phyloP scores from a whole-genome alignment of 164 flowering plant genomes.

The Berberis vulgaris region DNA sequence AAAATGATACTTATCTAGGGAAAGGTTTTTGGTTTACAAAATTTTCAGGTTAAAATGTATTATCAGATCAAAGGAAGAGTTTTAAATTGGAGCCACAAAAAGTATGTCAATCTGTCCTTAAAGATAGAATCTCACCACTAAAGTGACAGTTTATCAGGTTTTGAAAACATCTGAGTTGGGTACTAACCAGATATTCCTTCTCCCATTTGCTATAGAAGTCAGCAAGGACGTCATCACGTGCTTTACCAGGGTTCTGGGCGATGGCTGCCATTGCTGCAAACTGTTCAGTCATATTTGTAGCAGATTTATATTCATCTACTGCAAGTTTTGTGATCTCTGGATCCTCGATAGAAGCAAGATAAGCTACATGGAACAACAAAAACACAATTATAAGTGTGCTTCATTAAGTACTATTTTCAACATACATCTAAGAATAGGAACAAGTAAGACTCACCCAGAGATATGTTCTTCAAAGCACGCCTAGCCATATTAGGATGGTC shows the following conservation, averaged over 20 bases:
- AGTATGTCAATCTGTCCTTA: too few relatives aligned
- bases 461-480: constrained; percentile 76
- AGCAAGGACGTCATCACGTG: constrained; percentile 67
- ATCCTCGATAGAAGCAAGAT: constrained; percentile 70
- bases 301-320: constrained; percentile 62
- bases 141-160: background rate
- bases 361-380: constrained; percentile 32
- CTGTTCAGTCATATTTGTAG: constrained; percentile 94
- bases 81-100: too few relatives aligned
- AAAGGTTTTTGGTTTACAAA: too few relatives aligned
- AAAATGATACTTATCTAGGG: too few relatives aligned
- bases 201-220: constrained; percentile 95
- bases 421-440: too few relatives aligned
- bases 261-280: constrained; percentile 86
- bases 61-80: too few relatives aligned
- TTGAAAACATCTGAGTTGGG: background rate
- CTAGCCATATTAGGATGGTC: constrained; percentile 77
- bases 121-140: too few relatives aligned
- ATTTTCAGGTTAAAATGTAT: too few relatives aligned
- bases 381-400: background rate
- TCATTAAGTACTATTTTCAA: background rate
- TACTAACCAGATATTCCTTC: constrained; percentile 73
- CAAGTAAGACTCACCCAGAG: constrained; percentile 47
- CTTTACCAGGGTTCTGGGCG: constrained; percentile 66
- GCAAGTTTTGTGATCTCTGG: constrained; percentile 56